A percentile compares a stretch with the other conserved stretches of the same genome.
phyloP scores from a whole-genome alignment of 352 stramenopile genomes.

The Thalassiosira allenii region DNA sequence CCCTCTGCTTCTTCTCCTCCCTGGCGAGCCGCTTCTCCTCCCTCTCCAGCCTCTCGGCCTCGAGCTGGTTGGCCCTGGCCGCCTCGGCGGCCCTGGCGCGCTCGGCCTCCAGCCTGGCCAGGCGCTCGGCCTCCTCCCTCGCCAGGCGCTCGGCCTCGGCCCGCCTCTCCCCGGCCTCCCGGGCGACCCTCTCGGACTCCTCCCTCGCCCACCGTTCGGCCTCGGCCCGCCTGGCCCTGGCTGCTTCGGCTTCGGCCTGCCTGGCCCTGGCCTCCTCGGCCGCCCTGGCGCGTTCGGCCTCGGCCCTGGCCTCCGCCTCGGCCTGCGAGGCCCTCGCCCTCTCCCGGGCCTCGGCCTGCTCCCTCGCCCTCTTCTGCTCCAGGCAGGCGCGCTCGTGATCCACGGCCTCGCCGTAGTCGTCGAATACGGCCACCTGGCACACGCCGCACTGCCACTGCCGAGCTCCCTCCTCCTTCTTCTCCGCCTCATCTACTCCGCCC shows the following conservation, averaged over 20 bases:
- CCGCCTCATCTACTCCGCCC: neutral
- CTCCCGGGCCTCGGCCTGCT: neutral
- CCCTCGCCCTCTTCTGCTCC: neutral
- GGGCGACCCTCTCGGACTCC: conserved; percentile 2
- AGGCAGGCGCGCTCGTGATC: conserved; percentile 20
- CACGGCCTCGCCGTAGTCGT: conserved; percentile 25
- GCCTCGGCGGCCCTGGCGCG: neutral
- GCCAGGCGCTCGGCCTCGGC: neutral
- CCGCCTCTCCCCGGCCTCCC: neutral
- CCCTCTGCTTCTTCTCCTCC: conserved; percentile 6
- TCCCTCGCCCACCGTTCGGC: neutral
- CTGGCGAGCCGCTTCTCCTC: conserved; percentile 10
- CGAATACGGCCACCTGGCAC: conserved; percentile 27
- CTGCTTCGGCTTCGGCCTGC: too few relatives aligned
- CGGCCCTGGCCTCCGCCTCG: neutral
- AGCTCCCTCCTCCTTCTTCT: neutral
- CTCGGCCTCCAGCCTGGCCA: conserved; percentile 4
- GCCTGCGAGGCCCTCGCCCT: too few relatives aligned
- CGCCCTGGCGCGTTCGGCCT: conserved; percentile 1
- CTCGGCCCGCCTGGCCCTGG: neutral
- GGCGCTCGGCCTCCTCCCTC: neutral
- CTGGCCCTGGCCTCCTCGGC: neutral
- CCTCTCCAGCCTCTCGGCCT: conserved; percentile 1
- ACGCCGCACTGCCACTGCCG: conserved; percentile 22
- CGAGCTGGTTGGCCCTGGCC: neutral